Evolutionary conservation across 768 basidiomycete species (phyloP).

Genomic region (Termitomyces sp.): DNA sequence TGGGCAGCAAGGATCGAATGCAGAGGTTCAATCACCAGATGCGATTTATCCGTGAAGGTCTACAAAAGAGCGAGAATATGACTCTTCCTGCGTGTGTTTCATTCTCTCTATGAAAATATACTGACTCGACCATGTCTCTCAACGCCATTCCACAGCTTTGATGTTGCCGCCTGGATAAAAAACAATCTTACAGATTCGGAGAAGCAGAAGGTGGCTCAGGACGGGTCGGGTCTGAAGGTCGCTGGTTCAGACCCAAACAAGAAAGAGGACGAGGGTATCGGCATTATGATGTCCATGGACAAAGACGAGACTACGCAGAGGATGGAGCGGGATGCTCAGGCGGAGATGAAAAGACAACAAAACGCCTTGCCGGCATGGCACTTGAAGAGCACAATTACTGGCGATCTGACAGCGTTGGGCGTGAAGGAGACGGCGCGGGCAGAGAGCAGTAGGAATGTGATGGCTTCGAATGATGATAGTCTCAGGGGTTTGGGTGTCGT

Average conservation of each 20-base stretch:
- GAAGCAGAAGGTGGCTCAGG: constrained; percentile 46
- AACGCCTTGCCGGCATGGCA: constrained; percentile 95
- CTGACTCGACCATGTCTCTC: not conserved
- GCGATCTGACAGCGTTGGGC: constrained; percentile 84
- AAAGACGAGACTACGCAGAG: constrained; percentile 76
- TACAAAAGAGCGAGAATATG: constrained; percentile 88
- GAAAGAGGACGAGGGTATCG: constrained; percentile 70
- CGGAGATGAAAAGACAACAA: constrained; percentile 81
- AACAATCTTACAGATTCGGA: constrained; percentile 62
- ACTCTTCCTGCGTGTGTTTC: constrained; percentile 69
- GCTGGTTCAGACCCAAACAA: constrained; percentile 62
- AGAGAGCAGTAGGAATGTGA: constrained; percentile 22
- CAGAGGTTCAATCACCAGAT: constrained; percentile 92
- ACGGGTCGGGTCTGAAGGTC: constrained; percentile 59
- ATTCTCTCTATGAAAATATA: not conserved
- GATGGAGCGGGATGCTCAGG: constrained; percentile 72
- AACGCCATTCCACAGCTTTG: constrained; percentile 51
- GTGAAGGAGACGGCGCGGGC: constrained; percentile 63
- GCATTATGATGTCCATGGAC: constrained; percentile 85
- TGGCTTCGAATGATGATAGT: constrained; percentile 64
- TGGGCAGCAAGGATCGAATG: constrained; percentile 91
- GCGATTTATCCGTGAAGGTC: constrained; percentile 77
- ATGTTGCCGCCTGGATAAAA: constrained; percentile 79
- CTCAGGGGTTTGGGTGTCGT: constrained; percentile 61
- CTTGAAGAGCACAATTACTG: constrained; percentile 91